phyloP scores from a whole-genome alignment of 768 basidiomycete genomes.

The Amanita molliuscula region DNA sequence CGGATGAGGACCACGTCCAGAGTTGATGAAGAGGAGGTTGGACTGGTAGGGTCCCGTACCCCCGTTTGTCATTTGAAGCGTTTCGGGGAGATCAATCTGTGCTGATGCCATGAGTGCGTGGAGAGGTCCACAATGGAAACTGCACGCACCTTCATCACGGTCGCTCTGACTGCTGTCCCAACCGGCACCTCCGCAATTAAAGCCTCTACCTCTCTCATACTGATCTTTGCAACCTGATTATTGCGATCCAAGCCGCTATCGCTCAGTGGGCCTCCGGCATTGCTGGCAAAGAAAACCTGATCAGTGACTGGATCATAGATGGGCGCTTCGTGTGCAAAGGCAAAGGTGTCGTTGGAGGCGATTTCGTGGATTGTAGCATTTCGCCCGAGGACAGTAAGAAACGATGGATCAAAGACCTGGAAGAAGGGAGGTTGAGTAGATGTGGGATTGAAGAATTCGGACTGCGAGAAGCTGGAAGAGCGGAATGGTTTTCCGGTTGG shows the following conservation, averaged over 20 bases:
- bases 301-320: conserved; percentile 59
- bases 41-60: conserved; percentile 54
- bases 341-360: conserved; percentile 49
- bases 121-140: neutral
- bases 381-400: conserved; percentile 48
- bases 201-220: conserved; percentile 40
- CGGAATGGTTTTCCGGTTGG: conserved; percentile 27
- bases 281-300: conserved; percentile 65
- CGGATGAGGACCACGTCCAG: conserved; percentile 53
- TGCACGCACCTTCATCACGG: conserved; percentile 29
- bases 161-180: conserved; percentile 32
- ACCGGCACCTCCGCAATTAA: conserved; percentile 26
- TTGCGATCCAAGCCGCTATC: conserved; percentile 55
- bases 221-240: conserved; percentile 54
- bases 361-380: conserved; percentile 49
- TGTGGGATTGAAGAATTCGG: conserved; percentile 48
- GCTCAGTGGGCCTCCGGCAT: conserved; percentile 55
- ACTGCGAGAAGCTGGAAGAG: conserved; percentile 22
- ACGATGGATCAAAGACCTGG: conserved; percentile 37
- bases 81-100: conserved; percentile 48
- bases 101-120: conserved; percentile 2
- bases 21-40: conserved; percentile 50
- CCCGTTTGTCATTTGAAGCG: conserved; percentile 62
- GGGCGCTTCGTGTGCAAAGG: conserved; percentile 75
- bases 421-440: conserved; percentile 50